Conservation (phyloP, 202 grass and related monocot genomes). For the Eragrostis tef region DNA sequence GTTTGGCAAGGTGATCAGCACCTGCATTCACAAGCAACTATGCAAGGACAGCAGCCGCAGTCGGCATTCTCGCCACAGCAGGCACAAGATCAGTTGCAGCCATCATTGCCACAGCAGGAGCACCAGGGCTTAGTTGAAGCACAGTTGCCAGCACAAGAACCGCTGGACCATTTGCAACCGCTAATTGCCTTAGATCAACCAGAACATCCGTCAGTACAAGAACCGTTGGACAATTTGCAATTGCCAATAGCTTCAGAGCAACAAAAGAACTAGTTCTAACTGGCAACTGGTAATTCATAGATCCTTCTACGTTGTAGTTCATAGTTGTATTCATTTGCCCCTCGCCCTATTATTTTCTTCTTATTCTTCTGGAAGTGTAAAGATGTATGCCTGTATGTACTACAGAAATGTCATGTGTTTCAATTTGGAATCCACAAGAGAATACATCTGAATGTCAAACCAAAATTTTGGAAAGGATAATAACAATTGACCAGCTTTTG, state of each 20-base stretch:
- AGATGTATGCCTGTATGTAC: constrained; percentile 27
- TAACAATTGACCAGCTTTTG: constrained; percentile 6
- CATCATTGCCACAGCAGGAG: constrained; percentile 38
- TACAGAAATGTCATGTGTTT: constrained; percentile 36
- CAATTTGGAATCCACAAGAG: constrained; percentile 33
- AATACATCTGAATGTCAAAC: neutral
- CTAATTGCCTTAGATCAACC: neutral
- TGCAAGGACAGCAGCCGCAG: constrained; percentile 40
- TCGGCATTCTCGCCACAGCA: neutral
- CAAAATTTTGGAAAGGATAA: constrained; percentile 42
- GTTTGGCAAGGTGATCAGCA: constrained; percentile 69
- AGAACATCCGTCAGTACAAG: neutral
- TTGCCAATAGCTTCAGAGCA: constrained; percentile 18
- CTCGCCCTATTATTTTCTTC: neutral
- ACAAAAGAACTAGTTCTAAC: constrained; percentile 34
- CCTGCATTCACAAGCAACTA: constrained; percentile 32
- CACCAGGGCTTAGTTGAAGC: constrained; percentile 10
- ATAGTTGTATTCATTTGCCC: neutral
- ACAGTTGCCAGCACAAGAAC: constrained; percentile 22
- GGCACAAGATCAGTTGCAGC: constrained; percentile 24
- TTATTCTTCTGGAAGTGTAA: constrained; percentile 51
- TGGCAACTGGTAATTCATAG: constrained; percentile 34
- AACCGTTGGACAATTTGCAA: constrained; percentile 28
- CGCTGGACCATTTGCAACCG: neutral
- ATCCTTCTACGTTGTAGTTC: neutral